Evolutionary conservation across 148 eudicot genomes (phyloP).

Genomic region (Nepenthes gracilis): DNA sequence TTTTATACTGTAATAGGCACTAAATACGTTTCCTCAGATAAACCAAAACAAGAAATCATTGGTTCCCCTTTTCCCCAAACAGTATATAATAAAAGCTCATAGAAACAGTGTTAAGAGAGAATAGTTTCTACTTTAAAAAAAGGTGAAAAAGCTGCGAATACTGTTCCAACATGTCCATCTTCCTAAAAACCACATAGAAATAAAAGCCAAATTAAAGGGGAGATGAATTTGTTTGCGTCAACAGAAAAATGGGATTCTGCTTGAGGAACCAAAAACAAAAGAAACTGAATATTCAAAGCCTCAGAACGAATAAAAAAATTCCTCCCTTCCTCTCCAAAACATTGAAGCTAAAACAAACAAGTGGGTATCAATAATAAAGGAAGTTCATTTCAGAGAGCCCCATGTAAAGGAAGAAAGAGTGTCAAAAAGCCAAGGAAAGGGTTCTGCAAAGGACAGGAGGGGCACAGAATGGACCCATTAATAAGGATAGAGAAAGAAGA

Average conservation of each 20-base stretch:
- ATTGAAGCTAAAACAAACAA: slow-evolving; percentile 14
- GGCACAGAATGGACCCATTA: slow-evolving; percentile 20
- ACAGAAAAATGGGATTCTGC: slow-evolving; percentile 22
- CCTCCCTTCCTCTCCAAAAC: background rate
- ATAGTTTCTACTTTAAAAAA: background rate
- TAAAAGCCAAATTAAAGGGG: background rate
- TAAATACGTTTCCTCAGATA: slow-evolving; percentile 32
- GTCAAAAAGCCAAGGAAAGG: slow-evolving; percentile 23
- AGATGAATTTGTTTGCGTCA: slow-evolving; percentile 7
- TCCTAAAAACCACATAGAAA: slow-evolving; percentile 1
- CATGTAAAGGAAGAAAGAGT: slow-evolving; percentile 14
- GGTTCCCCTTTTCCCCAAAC: slow-evolving; percentile 32
- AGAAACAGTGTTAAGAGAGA: slow-evolving; percentile 14
- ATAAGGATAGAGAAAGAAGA: slow-evolving; percentile 6
- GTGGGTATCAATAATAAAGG: slow-evolving; percentile 20
- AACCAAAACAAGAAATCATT: slow-evolving; percentile 54
- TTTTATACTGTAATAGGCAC: slow-evolving; percentile 5
- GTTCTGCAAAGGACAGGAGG: slow-evolving; percentile 8
- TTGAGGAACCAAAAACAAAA: slow-evolving; percentile 31
- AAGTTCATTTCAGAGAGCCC: slow-evolving; percentile 13
- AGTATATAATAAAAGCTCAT: slow-evolving; percentile 15
- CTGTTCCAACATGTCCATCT: slow-evolving; percentile 1
- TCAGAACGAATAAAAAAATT: slow-evolving; percentile 1
- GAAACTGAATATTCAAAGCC: slow-evolving; percentile 24
- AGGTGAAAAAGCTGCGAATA: slow-evolving; percentile 1